Conservation (phyloP, 2,329 filamentous ascomycete species). For the Venturia asperata region DNA sequence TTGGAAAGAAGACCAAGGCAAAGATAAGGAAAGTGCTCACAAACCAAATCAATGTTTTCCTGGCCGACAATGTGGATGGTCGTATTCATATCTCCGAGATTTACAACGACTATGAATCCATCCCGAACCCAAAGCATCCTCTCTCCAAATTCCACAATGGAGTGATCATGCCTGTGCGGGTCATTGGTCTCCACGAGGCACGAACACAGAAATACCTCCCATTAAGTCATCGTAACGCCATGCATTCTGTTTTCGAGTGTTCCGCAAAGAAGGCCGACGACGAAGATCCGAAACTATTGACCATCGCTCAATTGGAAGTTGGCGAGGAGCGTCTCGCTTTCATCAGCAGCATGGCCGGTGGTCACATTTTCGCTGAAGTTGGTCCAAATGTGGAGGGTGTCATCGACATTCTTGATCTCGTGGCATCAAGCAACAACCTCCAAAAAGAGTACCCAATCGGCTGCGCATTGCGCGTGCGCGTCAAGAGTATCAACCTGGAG, state of each 20-base stretch:
- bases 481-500: constrained; percentile 63
- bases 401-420: constrained; percentile 74
- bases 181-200: constrained; percentile 84
- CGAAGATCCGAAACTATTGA: constrained; percentile 56
- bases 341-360: constrained; percentile 78
- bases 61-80: constrained; percentile 84
- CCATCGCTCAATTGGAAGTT: constrained; percentile 63
- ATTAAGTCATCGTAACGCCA: constrained; percentile 75
- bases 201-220: constrained; percentile 86
- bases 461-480: constrained; percentile 75
- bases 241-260: constrained; percentile 75
- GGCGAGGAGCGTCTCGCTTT: constrained; percentile 73
- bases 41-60: constrained; percentile 84
- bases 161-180: constrained; percentile 55
- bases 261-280: constrained; percentile 65
- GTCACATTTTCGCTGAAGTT: constrained; percentile 83
- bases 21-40: constrained; percentile 77
- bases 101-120: constrained; percentile 82
- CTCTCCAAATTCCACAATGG: constrained; percentile 67
- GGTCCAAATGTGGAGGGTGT: constrained; percentile 82
- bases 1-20: constrained; percentile 69
- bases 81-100: constrained; percentile 86
- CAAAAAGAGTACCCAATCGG: constrained; percentile 83
- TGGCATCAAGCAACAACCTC: constrained; percentile 75
- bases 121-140: constrained; percentile 73